Base-by-base conservation (phyloP, 768 basidiomycete species). In the Chlorophyllum brunneum region DNA sequence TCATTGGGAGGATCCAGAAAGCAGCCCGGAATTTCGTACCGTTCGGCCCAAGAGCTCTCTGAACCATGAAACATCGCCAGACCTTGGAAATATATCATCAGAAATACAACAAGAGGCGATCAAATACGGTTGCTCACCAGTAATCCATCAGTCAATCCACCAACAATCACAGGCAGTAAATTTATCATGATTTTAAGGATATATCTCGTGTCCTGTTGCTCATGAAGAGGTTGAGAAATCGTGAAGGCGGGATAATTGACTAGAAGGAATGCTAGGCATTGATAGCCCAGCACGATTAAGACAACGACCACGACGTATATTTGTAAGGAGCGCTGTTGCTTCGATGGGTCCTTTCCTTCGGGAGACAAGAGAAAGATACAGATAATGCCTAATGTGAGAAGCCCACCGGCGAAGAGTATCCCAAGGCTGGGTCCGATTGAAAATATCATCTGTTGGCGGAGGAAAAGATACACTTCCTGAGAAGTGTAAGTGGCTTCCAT, bases 41-140 rank as follows among this genome's bases (percentile, higher is more conserved):
- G n/a, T 23, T 13, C 5, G 13, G 8, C 7, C 47, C 47, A 6
- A 39, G 34, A 8, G 47, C 23, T 15, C 24, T 38, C 15, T 39
- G 47, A 11, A 48, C 26, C 37, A 38, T 38, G 37, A 26, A 48
- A 39, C 47, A 27, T 26, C 47, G 11, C 47, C 47, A 48, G n/a
- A 48, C 34, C 47, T 44, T 48, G 23, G 16, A 38, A 22, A 22
- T 31, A 44, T 1, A 10, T 4, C 2, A 1, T 11, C 16, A 46
- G 10, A 18, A 13, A 22, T 27, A 46, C 11, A 4, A 23, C 3
- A 22, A 27, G 9, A 0, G 20, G 45, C 10, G 31, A 20, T 7
- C 15, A 5, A 9, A 5, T 5, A 15, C 7, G 18, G 20, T 47
- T 11, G 13, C 45, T 10, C 31, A 47, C 33, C 8, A 47, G 31